Evolutionary conservation across 257 asterid species (phyloP), one percentile per base, ranked within the genome.

Genomic region (Nicotiana attenuata): DNA sequence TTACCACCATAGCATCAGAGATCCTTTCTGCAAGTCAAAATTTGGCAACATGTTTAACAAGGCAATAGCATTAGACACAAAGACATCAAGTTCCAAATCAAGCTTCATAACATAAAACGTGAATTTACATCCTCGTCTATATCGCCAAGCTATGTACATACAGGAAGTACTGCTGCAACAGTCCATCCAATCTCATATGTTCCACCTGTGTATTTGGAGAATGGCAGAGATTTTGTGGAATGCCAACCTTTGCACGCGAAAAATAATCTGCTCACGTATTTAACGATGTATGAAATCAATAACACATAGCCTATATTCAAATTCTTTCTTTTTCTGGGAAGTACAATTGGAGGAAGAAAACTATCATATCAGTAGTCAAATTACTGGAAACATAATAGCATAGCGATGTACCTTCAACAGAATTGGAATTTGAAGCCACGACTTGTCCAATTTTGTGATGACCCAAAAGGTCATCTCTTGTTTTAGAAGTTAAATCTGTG

Each of bases 11-110:
- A 76, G 85, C 86, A 84, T 87, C 87, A 76, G 90, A 91, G 65
- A 90, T 86, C 31, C 82, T 86, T 69, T 82, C 90, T 1, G 97
- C 93, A 52, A 87, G 82, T 60, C 93, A 90, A 79, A 93, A 89
- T 86, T 89, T 89, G 85, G 95, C 90, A 83, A 93, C 97, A 93
- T 88, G 81, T 89, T 92, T 41, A 89, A 89, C 92, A 92, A 85
- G 77, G 97, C 95, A 81, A 91, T 93, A n/a, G 94, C 95, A 81
- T 92, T 93, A n/a, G 94, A 91, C 81, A 94, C 92, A 83, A 84
- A 92, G 20, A 89, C 65, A 38, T 90, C 89, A 41, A 81, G 80
- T 81, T 91, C 94, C 90, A 90, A 78, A 17, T 95, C 95, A 41
- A 87, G 90, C 77, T 92, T 92, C 73, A 89, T 87, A 66, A 63